Conservation (phyloP, 2,329 filamentous ascomycete genomes). For the Pyrenophora graminea region DNA sequence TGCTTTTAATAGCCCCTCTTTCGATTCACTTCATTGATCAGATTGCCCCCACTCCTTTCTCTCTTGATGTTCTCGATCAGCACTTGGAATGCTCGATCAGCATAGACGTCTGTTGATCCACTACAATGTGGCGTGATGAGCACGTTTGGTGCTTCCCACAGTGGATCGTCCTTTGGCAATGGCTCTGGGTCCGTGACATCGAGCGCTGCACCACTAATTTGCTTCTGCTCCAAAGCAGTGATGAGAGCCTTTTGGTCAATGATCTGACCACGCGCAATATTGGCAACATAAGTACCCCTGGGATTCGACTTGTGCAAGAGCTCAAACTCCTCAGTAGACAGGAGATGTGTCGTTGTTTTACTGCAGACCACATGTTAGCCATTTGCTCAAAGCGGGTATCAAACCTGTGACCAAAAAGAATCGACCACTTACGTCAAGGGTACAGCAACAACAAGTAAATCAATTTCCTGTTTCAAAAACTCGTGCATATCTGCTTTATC, state of each 20-base stretch:
- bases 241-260: slow-evolving; percentile 67
- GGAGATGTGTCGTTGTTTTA: slow-evolving; percentile 56
- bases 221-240: slow-evolving; percentile 60
- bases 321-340: slow-evolving; percentile 60
- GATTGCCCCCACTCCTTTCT: slow-evolving; percentile 55
- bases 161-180: slow-evolving; percentile 66
- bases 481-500: slow-evolving; percentile 56
- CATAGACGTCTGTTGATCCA: slow-evolving; percentile 58
- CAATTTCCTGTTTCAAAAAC: slow-evolving; percentile 61
- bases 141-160: slow-evolving; percentile 73
- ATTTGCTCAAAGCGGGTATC: not conserved
- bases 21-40: slow-evolving; percentile 67
- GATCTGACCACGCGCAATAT: slow-evolving; percentile 70
- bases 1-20: slow-evolving; percentile 61
- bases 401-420: not conserved
- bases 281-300: slow-evolving; percentile 65
- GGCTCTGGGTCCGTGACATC: slow-evolving; percentile 84
- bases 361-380: slow-evolving; percentile 16
- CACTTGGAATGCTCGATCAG: slow-evolving; percentile 61
- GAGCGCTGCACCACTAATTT: slow-evolving; percentile 69
- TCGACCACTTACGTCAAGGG: slow-evolving; percentile 55
- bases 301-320: slow-evolving; percentile 54
- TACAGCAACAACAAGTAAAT: slow-evolving; percentile 61
- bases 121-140: slow-evolving; percentile 71
- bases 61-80: slow-evolving; percentile 61